A percentile compares a stretch with the other conserved stretches of the same genome.
Conservation (phyloP, 192 early-diverging fungal genomes). For the Umbelopsis vinacea region DNA sequence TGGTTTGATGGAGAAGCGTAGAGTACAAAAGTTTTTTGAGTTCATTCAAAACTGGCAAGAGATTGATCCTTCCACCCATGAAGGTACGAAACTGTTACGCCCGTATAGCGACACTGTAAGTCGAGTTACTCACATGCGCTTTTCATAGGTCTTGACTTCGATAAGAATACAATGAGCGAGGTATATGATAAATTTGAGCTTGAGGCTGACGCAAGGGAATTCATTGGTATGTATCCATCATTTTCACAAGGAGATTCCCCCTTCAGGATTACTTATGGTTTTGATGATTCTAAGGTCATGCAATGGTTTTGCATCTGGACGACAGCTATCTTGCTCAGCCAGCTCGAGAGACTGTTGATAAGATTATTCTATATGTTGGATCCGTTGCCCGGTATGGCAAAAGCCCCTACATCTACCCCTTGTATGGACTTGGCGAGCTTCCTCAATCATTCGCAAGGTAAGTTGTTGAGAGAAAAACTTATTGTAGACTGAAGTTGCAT, state of each 20-base stretch:
- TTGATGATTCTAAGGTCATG: slow-evolving; percentile 66
- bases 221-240: slow-evolving; percentile 55
- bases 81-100: slow-evolving; percentile 40
- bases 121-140: no score
- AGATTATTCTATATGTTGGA: slow-evolving; percentile 90
- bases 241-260: no score
- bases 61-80: slow-evolving; percentile 78
- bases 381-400: slow-evolving; percentile 94
- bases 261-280: no score
- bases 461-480: not conserved
- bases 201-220: slow-evolving; percentile 94
- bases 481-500: no score
- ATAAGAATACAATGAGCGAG: slow-evolving; percentile 77
- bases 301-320: slow-evolving; percentile 94
- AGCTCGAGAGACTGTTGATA: slow-evolving; percentile 86
- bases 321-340: slow-evolving; percentile 73
- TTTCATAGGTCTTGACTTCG: slow-evolving; percentile 63
- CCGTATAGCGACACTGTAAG: not conserved
- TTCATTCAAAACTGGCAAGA: slow-evolving; percentile 91
- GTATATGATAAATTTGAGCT: slow-evolving; percentile 92
- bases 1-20: slow-evolving; percentile 94
- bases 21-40: slow-evolving; percentile 92
- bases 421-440: slow-evolving; percentile 97
- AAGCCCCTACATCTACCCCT: slow-evolving; percentile 98
- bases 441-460: slow-evolving; percentile 96